Conservation (phyloP, 2,329 filamentous ascomycete genomes). For the Colletotrichum costaricense region DNA sequence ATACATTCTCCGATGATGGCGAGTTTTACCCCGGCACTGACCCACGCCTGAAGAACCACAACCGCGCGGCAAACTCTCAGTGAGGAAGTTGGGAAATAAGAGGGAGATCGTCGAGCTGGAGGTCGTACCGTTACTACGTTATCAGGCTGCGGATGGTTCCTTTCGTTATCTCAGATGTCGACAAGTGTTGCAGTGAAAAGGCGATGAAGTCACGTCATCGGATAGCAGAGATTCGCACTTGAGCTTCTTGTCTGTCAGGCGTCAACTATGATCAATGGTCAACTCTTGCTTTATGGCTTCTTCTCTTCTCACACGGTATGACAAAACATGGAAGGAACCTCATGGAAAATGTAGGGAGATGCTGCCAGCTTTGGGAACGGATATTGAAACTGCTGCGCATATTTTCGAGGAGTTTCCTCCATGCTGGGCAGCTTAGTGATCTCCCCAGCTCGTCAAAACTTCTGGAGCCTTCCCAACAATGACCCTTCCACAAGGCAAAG, state of each 20-base stretch:
- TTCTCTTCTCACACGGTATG: not conserved
- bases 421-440: no score
- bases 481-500: no score
- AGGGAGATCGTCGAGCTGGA: not conserved
- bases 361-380: not conserved
- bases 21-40: conserved; percentile 20
- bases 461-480: no score
- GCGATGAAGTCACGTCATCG: not conserved
- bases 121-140: not conserved
- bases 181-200: not conserved
- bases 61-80: not conserved
- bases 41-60: not conserved
- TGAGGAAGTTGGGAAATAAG: not conserved
- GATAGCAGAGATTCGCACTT: not conserved
- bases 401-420: no score
- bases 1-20: conserved; percentile 26
- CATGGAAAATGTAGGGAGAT: not conserved
- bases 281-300: not conserved
- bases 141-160: not conserved
- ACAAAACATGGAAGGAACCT: not conserved
- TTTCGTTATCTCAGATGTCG: not conserved
- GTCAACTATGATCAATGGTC: not conserved
- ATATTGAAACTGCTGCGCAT: not conserved
- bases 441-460: no score
- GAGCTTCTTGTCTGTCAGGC: not conserved